A percentile compares a stretch with the other conserved stretches of the same genome.
Conservation (phyloP, 2,329 filamentous ascomycete species). For the Pseudogymnoascus sp. region DNA sequence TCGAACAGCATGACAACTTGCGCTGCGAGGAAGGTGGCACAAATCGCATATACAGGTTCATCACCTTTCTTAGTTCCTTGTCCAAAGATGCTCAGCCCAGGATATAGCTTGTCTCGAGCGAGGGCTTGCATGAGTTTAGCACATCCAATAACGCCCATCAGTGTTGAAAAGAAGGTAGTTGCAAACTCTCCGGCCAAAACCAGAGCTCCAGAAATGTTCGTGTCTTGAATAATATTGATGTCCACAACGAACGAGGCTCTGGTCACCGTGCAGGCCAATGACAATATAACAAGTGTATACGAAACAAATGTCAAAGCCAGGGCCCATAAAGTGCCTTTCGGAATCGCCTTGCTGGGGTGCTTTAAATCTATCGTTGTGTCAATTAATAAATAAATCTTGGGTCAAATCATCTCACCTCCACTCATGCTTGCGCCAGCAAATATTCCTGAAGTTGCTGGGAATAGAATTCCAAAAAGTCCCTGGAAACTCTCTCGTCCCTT, state of each 20-base stretch:
- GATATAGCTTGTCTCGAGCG: constrained; percentile 68
- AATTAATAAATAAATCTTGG: neutral
- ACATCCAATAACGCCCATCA: constrained; percentile 82
- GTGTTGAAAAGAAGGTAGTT: constrained; percentile 72
- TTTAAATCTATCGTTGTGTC: constrained; percentile 48
- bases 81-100: constrained; percentile 65
- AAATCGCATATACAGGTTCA: constrained; percentile 67
- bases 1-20: constrained; percentile 76
- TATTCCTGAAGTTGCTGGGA: constrained; percentile 56
- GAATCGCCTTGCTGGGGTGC: constrained; percentile 76
- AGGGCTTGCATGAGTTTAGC: constrained; percentile 80
- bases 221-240: constrained; percentile 71
- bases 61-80: constrained; percentile 64
- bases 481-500: constrained; percentile 63
- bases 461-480: constrained; percentile 77
- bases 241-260: constrained; percentile 64
- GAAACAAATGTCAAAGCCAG: constrained; percentile 67
- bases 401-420: constrained; percentile 33
- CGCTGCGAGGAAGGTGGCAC: constrained; percentile 66
- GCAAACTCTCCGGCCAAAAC: constrained; percentile 77
- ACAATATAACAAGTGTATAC: constrained; percentile 69
- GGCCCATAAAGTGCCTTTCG: constrained; percentile 73
- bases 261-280: constrained; percentile 69
- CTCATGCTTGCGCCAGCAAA: constrained; percentile 81
- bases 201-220: constrained; percentile 65